A percentile compares a stretch with the other conserved stretches of the same genome.
Conservation (phyloP, 257 asterid genomes). For the Paulownia fortunei region DNA sequence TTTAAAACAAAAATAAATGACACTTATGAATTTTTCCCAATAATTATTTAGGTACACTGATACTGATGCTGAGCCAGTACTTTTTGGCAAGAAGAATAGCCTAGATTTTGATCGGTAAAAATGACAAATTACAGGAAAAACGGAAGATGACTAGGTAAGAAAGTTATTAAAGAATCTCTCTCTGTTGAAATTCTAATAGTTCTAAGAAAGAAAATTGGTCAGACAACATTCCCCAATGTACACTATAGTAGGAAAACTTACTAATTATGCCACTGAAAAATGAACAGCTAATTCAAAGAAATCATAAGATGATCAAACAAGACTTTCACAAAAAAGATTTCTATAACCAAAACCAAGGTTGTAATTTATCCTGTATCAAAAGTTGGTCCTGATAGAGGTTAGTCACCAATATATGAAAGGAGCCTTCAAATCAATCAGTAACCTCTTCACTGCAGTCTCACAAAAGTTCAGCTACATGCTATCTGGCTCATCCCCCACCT, state of each 20-base stretch:
- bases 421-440: not conserved
- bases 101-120: not conserved
- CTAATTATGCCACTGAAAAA: not conserved
- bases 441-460: not conserved
- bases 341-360: not conserved
- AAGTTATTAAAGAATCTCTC: not conserved
- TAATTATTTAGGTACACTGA: not conserved
- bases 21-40: not conserved
- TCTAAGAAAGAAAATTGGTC: not conserved
- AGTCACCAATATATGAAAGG: not conserved
- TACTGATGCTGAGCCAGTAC: slow-evolving; percentile 14
- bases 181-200: not conserved
- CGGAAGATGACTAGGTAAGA: not conserved
- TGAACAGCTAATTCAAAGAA: not conserved
- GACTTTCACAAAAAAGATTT: not conserved
- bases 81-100: slow-evolving; percentile 9
- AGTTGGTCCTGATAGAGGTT: not conserved
- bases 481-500: not conserved
- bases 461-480: not conserved
- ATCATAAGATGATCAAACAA: slow-evolving; percentile 2
- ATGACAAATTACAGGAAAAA: slow-evolving; percentile 11
- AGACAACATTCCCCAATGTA: not conserved
- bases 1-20: not conserved
- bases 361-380: not conserved
- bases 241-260: not conserved